phyloP scores from a whole-genome alignment of 2,329 filamentous ascomycete genomes.

The Colletotrichum godetiae region DNA sequence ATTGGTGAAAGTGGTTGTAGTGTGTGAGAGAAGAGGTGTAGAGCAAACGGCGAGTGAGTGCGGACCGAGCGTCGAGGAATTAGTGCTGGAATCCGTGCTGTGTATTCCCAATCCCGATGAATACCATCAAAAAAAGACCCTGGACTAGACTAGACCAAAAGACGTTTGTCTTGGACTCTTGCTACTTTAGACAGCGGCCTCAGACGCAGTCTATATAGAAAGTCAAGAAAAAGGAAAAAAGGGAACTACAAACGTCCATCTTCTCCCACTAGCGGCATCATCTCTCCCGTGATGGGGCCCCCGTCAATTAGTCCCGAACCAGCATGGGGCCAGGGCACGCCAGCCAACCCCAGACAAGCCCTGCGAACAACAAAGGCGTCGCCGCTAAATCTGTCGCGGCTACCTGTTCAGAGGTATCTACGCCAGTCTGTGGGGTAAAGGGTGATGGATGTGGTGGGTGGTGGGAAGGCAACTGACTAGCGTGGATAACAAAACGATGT shows the following conservation, averaged over 20 bases:
- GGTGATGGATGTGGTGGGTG: neutral
- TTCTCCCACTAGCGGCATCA: neutral
- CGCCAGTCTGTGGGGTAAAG: neutral
- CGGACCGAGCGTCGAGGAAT: neutral
- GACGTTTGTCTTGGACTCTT: neutral
- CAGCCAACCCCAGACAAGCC: neutral
- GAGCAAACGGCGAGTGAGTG: neutral
- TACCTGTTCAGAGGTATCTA: neutral
- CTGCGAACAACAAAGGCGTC: neutral
- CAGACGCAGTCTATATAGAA: constrained; percentile 23
- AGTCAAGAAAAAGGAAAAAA: constrained; percentile 4
- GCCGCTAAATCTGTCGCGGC: constrained; percentile 28
- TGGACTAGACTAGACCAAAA: neutral
- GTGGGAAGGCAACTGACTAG: neutral
- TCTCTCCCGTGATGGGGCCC: neutral
- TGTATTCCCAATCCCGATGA: neutral
- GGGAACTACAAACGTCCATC: neutral
- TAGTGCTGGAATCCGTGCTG: neutral
- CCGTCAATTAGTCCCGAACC: neutral
- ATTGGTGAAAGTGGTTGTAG: neutral
- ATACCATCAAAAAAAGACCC: neutral
- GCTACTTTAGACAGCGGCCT: neutral
- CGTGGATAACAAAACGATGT: constrained; percentile 25
- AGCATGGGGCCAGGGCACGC: neutral
- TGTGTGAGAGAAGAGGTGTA: neutral